phyloP scores from a whole-genome alignment of 805 yeast genomes.

The Saccharomycopsis synnaedendra region DNA sequence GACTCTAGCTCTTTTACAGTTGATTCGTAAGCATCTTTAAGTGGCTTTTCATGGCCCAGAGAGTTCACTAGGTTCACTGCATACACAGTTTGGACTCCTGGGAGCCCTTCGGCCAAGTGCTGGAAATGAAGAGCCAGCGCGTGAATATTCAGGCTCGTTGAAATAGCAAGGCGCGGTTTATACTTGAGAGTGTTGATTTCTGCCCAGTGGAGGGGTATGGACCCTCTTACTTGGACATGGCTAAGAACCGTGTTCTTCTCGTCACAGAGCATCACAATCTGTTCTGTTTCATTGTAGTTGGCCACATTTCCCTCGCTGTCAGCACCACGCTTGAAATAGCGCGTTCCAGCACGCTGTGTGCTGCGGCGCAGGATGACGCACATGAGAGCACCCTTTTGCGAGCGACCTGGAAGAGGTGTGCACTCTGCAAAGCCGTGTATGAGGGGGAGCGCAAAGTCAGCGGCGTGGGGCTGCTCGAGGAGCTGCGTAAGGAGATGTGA shows the following conservation, averaged over 20 bases:
- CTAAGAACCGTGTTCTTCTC: constrained; percentile 26
- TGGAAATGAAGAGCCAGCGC: constrained; percentile 73
- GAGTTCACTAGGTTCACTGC: constrained; percentile 88
- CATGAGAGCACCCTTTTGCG: constrained; percentile 33
- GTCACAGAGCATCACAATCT: constrained; percentile 34
- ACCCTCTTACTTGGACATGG: constrained; percentile 86
- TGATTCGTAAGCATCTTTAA: constrained; percentile 72
- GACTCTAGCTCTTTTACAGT: constrained; percentile 35
- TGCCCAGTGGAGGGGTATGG: constrained; percentile 94
- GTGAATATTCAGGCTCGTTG: constrained; percentile 39
- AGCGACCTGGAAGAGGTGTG: constrained; percentile 25
- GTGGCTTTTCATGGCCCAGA: constrained; percentile 83
- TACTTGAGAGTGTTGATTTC: constrained; percentile 85
- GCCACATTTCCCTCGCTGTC: constrained; percentile 77
- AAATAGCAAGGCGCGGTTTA: constrained; percentile 68
- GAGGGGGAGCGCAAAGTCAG: constrained; percentile 44
- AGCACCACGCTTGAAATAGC: constrained; percentile 93
- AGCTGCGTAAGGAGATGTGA: constrained; percentile 47
- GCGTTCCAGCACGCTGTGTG: constrained; percentile 81
- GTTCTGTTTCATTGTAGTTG: constrained; percentile 93
- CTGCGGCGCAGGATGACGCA: constrained; percentile 69
- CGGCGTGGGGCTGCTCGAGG: constrained; percentile 20
- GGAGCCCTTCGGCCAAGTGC: constrained; percentile 35
- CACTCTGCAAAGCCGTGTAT: constrained; percentile 76
- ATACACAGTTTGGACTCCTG: constrained; percentile 52